Conservation (phyloP, 306 rosid genomes). For the Myrica gale region DNA sequence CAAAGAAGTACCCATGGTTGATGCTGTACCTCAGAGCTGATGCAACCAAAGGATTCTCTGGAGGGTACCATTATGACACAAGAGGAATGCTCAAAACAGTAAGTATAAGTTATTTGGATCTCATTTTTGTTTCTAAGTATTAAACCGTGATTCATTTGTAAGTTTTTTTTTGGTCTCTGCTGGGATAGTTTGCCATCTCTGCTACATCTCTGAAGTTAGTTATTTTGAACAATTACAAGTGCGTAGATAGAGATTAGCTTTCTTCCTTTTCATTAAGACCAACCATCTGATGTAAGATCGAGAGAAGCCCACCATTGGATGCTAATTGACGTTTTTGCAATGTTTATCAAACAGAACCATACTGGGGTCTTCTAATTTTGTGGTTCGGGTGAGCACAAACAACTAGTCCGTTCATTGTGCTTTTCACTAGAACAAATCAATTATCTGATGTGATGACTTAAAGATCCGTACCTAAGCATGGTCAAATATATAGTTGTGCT, state of each 20-base stretch:
- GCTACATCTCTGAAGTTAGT: not conserved
- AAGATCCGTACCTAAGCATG: slow-evolving; percentile 6
- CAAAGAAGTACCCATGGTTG: slow-evolving; percentile 78
- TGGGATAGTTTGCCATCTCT: not conserved
- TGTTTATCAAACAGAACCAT: not conserved
- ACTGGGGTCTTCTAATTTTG: not conserved
- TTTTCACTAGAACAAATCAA: slow-evolving; percentile 5
- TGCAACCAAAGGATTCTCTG: slow-evolving; percentile 76
- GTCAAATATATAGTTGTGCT: not conserved
- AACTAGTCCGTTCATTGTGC: slow-evolving; percentile 17
- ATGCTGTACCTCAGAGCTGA: slow-evolving; percentile 88
- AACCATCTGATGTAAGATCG: not conserved
- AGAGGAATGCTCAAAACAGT: slow-evolving; percentile 79
- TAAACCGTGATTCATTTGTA: not conserved
- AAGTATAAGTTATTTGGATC: slow-evolving; percentile 27
- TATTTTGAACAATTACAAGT: not conserved
- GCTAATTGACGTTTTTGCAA: not conserved
- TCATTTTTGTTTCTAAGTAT: not conserved
- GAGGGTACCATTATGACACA: slow-evolving; percentile 85
- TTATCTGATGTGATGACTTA: not conserved
- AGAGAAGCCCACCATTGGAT: slow-evolving; percentile 2
- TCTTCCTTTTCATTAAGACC: not conserved
- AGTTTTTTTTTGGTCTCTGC: not conserved
- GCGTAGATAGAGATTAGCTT: not conserved
- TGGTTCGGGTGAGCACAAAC: not conserved